Evolutionary conservation across 1,284 basidiomycete genomes (phyloP), one percentile per base, ranked within the genome.

Genomic region (Veloporphyrellus conicus): DNA sequence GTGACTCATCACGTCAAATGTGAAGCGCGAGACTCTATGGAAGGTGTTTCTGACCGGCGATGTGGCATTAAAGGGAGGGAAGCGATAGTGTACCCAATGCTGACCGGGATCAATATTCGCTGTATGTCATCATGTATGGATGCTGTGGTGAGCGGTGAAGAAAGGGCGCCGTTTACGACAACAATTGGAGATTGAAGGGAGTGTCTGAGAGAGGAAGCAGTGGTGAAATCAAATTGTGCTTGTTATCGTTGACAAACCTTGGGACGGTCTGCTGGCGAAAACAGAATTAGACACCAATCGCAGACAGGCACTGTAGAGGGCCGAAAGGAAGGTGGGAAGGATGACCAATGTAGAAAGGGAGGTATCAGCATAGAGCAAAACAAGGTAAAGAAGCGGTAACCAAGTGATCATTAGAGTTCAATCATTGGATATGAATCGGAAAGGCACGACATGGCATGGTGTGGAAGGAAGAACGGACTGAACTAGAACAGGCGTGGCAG

Each of bases 371-470:
- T 11, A 41, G 43, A 41, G 29, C 29, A 33, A 28, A 49, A 27
- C 39, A 39, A 31, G 36, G 34, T 34, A 53, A 28, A 35, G 40
- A 43, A 33, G 44, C 37, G 38, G 18, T 25, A 22, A 34, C 34
- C 40, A 43, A 32, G 44, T 36, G 19, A 20, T 34, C 35, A 39
- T 47, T 64, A 63, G 45, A 46, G 59, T 64, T 61, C 60, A 57
- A 61, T 64, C 15, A 47, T 55, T 48, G 45, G 37, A 64, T 53
- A 62, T 63, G 57, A 60, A 55, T 16, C 18, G 16, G n/a, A 34
- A 12, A 34, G 44, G 48, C 56, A 42, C 28, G 41, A 39, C 46
- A 41, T 41, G 27, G 56, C 35, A 52, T 49, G 45, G 10, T 14
- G 23, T n/a, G 40, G 37, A 44, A 56, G 42, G 41, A 32, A 31